A percentile compares a stretch with the other conserved stretches of the same genome.
Conservation (phyloP, 805 yeast species). For the Grigorovia yakushimaensis region DNA sequence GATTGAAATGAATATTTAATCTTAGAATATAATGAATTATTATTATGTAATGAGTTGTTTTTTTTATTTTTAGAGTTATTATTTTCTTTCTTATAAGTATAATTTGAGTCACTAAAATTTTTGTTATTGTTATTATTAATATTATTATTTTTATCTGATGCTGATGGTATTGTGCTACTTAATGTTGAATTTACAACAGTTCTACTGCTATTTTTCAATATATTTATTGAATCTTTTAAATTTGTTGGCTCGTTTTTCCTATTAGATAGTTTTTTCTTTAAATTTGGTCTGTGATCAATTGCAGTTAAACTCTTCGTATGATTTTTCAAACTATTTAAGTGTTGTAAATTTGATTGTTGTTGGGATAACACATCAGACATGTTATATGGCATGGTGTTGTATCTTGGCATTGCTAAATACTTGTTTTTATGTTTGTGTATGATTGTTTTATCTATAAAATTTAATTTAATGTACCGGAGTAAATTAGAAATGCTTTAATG, state of each 20-base stretch:
- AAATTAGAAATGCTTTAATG: no score
- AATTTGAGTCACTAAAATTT: not conserved
- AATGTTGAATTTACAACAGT: not conserved
- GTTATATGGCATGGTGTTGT: conserved; percentile 29
- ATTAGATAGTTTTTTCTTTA: not conserved
- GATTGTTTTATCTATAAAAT: no score
- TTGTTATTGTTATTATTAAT: no score
- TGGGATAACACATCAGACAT: conserved; percentile 13
- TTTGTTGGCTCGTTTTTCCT: not conserved
- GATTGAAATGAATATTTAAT: conserved; percentile 10
- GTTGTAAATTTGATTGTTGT: conserved; percentile 19
- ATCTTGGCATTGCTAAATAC: conserved; percentile 21
- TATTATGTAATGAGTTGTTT: conserved; percentile 9
- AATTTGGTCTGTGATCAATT: conserved; percentile 2
- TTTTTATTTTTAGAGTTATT: conserved; percentile 2
- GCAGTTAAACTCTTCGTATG: conserved; percentile 33
- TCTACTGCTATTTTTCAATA: not conserved
- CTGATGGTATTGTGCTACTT: not conserved
- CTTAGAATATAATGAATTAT: conserved; percentile 7
- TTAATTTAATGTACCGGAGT: no score
- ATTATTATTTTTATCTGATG: not conserved
- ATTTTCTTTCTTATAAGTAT: not conserved
- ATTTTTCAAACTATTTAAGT: conserved; percentile 13
- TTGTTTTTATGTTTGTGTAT: not conserved
- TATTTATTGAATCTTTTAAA: not conserved